Evolutionary conservation across 345 rosid genomes (phyloP).

Genomic region (Leavenworthia alabamica): DNA sequence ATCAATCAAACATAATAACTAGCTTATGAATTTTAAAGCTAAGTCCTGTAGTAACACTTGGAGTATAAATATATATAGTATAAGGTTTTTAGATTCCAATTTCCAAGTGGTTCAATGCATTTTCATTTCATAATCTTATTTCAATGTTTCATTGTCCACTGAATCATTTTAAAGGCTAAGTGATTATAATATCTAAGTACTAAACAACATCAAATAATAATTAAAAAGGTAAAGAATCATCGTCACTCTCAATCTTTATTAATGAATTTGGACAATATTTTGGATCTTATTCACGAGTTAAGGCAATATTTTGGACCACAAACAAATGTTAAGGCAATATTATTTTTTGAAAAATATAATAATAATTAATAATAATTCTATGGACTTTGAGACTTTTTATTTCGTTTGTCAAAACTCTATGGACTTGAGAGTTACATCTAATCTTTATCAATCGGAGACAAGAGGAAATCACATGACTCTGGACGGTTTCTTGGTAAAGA

Average conservation of each 20-base stretch:
- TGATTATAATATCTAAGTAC: too few species aligned
- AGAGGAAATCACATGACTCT: background rate
- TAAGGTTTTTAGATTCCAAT: too few species aligned
- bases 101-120: too few species aligned
- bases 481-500: background rate
- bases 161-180: too few species aligned
- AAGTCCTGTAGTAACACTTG: too few species aligned
- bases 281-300: background rate
- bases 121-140: too few species aligned
- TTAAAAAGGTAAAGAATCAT: background rate
- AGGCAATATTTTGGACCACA: conserved; percentile 9
- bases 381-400: background rate
- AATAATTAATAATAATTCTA: background rate
- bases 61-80: too few species aligned
- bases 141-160: too few species aligned
- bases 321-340: background rate
- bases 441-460: conserved; percentile 1
- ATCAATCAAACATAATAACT: too few species aligned
- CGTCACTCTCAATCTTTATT: conserved; percentile 2
- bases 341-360: background rate
- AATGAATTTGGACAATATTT: background rate
- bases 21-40: too few species aligned
- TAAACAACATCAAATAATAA: too few species aligned
- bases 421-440: conserved; percentile 1
- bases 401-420: too few species aligned